Evolutionary conservation across 257 asterid species (phyloP).

Genomic region (Primulina tabacum): DNA sequence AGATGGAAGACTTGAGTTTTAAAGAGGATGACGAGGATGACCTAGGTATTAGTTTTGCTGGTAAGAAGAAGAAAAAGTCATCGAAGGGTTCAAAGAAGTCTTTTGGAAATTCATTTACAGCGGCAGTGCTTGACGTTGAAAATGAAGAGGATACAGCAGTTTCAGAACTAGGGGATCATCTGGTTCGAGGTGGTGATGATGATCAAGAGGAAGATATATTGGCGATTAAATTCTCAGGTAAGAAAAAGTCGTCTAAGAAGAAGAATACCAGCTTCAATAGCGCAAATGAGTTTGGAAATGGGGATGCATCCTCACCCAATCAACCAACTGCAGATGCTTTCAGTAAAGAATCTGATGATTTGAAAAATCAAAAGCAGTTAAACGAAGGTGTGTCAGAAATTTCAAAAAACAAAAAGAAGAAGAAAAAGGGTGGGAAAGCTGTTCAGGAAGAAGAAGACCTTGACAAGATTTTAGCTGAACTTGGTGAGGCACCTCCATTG

Average conservation of each 20-base stretch:
- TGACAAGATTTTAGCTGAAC: conserved; percentile 78
- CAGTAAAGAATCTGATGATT: conserved; percentile 26
- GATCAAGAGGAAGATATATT: conserved; percentile 50
- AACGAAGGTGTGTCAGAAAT: conserved; percentile 46
- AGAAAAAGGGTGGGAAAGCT: conserved; percentile 70
- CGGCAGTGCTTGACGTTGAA: conserved; percentile 47
- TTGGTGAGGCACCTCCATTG: conserved; percentile 57
- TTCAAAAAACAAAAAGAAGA: conserved; percentile 79
- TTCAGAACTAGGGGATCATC: conserved; percentile 34
- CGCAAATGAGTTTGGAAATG: conserved; percentile 32
- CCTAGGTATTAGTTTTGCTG: conserved; percentile 46
- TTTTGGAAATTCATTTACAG: conserved; percentile 36
- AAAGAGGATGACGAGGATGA: conserved; percentile 55
- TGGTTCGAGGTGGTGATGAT: conserved; percentile 38
- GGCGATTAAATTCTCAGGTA: conserved; percentile 60
- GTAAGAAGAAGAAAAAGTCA: conserved; percentile 71
- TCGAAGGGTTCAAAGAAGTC: conserved; percentile 51
- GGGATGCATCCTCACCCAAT: conserved; percentile 35
- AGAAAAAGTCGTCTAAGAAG: conserved; percentile 82
- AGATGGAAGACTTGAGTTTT: conserved; percentile 36
- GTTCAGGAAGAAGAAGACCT: conserved; percentile 75
- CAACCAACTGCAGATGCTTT: conserved; percentile 18
- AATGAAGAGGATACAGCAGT: conserved; percentile 40
- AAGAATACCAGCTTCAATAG: conserved; percentile 38
- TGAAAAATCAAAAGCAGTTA: conserved; percentile 30